Percentiles rank a stretch among this genome's conserved stretches.
Conservation (phyloP, 2,329 filamentous ascomycete genomes). For the Ascochyta fabae region DNA sequence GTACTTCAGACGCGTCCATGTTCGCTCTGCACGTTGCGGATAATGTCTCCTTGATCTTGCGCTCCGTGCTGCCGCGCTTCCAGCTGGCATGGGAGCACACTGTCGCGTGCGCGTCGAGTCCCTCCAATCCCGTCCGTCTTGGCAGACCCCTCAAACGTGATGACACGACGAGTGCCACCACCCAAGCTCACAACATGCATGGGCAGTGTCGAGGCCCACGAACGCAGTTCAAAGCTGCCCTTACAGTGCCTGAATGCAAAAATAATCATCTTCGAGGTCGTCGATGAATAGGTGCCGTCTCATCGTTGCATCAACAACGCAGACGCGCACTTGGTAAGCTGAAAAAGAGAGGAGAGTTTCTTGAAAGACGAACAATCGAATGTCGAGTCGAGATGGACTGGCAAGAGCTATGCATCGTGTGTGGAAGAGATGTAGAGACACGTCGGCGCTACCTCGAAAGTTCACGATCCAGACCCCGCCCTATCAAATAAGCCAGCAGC, state of each 20-base stretch:
- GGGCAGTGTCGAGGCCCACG: neutral
- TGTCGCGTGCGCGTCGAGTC: constrained; percentile 12
- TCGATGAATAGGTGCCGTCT: neutral
- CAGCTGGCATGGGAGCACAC: neutral
- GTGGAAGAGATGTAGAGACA: constrained; percentile 11
- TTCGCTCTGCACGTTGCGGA: neutral
- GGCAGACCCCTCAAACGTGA: constrained; percentile 6
- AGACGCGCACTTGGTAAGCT: neutral
- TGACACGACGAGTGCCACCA: neutral
- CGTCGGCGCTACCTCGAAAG: constrained; percentile 18
- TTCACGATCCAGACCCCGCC: constrained; percentile 15
- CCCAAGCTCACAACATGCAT: neutral
- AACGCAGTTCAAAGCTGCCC: neutral
- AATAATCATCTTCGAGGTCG: neutral
- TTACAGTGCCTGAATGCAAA: neutral
- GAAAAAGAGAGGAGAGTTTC: neutral
- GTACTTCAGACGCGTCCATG: neutral
- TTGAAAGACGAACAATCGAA: neutral
- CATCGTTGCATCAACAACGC: neutral
- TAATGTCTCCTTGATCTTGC: neutral
- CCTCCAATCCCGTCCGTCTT: constrained; percentile 8
- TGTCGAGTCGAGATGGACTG: neutral
- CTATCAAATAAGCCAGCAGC: neutral
- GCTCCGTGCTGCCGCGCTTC: neutral
- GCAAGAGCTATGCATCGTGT: neutral